phyloP scores from a whole-genome alignment of 2,329 filamentous ascomycete species.

The Cordyceps tenuipes region DNA sequence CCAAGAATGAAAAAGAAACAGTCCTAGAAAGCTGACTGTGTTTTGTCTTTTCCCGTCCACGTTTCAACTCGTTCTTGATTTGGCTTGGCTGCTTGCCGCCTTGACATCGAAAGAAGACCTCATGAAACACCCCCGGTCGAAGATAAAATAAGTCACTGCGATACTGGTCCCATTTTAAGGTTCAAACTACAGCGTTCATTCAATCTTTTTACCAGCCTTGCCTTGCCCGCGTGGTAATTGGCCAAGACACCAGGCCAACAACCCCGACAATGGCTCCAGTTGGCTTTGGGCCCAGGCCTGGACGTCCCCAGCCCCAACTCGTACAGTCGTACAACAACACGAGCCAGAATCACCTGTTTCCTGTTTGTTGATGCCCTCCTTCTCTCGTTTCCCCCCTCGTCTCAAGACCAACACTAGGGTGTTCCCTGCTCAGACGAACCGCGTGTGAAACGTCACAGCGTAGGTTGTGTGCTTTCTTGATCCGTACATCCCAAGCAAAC shows the following conservation, averaged over 20 bases:
- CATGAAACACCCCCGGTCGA: not conserved
- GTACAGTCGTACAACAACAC: not conserved
- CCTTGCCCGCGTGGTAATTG: not conserved
- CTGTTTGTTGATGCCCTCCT: not conserved
- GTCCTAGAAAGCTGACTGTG: not conserved
- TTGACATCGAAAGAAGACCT: not conserved
- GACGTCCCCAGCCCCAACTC: not conserved
- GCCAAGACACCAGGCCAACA: not conserved
- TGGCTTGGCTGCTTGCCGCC: not conserved
- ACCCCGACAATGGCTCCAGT: not conserved
- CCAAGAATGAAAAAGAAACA: not conserved
- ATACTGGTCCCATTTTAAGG: not conserved
- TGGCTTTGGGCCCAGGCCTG: not conserved
- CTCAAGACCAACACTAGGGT: not conserved
- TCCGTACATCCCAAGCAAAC: not conserved
- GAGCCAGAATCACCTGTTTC: not conserved
- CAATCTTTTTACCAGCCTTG: not conserved
- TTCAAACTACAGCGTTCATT: not conserved
- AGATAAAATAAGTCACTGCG: not conserved
- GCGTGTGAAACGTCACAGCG: constrained; percentile 1
- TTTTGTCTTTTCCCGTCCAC: not conserved
- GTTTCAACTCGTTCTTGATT: constrained; percentile 5
- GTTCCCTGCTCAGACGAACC: not conserved
- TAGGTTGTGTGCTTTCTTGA: not conserved
- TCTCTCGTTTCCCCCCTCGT: not conserved